phyloP scores from a whole-genome alignment of 805 yeast genomes.

The Diddensiella caesifluorescens region DNA sequence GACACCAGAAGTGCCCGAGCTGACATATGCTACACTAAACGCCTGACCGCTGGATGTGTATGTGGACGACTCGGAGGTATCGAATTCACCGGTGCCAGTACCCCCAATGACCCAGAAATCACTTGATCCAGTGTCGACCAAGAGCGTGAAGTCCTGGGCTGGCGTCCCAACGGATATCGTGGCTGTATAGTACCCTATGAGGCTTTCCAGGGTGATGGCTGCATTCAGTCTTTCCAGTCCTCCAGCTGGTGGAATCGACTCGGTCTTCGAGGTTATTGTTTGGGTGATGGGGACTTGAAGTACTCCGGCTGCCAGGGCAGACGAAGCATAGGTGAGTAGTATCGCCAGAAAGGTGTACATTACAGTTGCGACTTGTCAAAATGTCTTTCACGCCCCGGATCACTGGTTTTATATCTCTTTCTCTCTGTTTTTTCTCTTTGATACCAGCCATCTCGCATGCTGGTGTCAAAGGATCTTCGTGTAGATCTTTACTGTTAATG shows the following conservation, averaged over 20 bases:
- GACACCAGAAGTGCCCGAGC: constrained; percentile 84
- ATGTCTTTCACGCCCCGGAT: too few relatives aligned
- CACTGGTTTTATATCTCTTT: too few relatives aligned
- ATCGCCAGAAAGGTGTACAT: too few relatives aligned
- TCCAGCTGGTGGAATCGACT: too few relatives aligned
- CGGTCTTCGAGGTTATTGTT: neutral
- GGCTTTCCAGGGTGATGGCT: neutral
- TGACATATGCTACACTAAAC: constrained; percentile 82
- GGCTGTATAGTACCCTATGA: constrained; percentile 2
- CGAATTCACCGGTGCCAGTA: constrained; percentile 40
- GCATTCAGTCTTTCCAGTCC: constrained; percentile 1
- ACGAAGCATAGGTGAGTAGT: too few relatives aligned
- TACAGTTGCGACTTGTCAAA: too few relatives aligned
- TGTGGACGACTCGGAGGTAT: constrained; percentile 69
- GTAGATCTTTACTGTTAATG: too few relatives aligned
- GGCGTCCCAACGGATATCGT: constrained; percentile 48
- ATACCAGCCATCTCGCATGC: too few relatives aligned
- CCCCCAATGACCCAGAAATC: constrained; percentile 50
- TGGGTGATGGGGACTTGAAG: constrained; percentile 1
- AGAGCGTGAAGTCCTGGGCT: constrained; percentile 45
- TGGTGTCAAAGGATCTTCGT: too few relatives aligned
- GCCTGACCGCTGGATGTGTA: constrained; percentile 80
- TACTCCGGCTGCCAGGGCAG: neutral
- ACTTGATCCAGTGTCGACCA: constrained; percentile 65
- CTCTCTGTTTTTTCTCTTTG: too few relatives aligned